Evolutionary conservation across 371 early-diverging fungal genomes (phyloP), one percentile per base, ranked within the genome.

Genomic region (Mortierella sp.): DNA sequence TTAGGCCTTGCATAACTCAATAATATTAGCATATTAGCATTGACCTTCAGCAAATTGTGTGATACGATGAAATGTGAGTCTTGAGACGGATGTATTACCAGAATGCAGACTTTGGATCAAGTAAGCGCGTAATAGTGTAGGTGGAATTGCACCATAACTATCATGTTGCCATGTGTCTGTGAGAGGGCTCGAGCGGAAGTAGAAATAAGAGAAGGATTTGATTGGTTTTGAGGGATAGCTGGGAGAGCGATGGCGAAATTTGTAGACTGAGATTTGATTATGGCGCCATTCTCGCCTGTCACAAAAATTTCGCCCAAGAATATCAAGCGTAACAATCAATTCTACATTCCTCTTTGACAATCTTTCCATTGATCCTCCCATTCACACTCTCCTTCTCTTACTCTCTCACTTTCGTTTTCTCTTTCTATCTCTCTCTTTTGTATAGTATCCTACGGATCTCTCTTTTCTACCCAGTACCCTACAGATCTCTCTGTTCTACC

Each of bases 201-300:
- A 30, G 49, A 37, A 26, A 28, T 10, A 12, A 12, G 24, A 12
- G 10, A 28, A 16, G 9, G 1, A 28, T 55, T 11, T 55, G 24
- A 55, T 55, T 55, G 55, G 55, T 28, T 30, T 14, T 6, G 37
- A 12, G 18, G 28, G 59, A 45, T 2, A 47, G 47, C 39, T 47
- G 12, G 55, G 55, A 51, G 51, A 18, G 65, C 28, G 66, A 66
- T 66, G 62, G 62, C 37, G 62, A 70, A 54, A 37, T 37, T 28
- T 9, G 4, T 26, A 28, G 20, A 32, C 26, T 24, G n/a, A 22
- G 49, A 67, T 40, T 55, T 55, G 55, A 55, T 55, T 43, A 70
- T 70, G 63, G 70, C 70, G 70, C 70, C 70, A 70, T 62, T 40
- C 18, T 1, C 11, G 26, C 30, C 37, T 16, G 66, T 66, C 66